A percentile compares a stretch with the other conserved stretches of the same genome.
phyloP scores from a whole-genome alignment of 2,329 filamentous ascomycete species.

The Ophiostoma ips region DNA sequence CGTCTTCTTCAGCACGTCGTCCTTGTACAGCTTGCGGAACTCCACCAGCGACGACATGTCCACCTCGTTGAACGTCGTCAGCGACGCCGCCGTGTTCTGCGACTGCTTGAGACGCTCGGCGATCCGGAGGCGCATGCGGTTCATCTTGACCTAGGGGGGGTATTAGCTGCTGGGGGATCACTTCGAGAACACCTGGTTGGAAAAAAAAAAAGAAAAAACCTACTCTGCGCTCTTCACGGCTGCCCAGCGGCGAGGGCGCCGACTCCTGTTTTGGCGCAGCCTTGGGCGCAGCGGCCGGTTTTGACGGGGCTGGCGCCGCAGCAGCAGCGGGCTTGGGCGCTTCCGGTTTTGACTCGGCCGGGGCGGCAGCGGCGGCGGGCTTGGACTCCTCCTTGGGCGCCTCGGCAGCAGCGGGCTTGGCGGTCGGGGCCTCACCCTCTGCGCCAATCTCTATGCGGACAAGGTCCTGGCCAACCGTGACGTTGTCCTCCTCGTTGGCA shows the following conservation, averaged over 20 bases:
- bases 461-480: slow-evolving; percentile 84
- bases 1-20: slow-evolving; percentile 88
- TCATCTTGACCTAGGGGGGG: slow-evolving; percentile 83
- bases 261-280: slow-evolving; percentile 17
- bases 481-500: slow-evolving; percentile 87
- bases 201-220: too few species aligned
- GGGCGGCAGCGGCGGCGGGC: background rate
- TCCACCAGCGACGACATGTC: slow-evolving; percentile 98
- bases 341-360: slow-evolving; percentile 11
- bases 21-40: slow-evolving; percentile 94
- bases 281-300: slow-evolving; percentile 19
- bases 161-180: background rate
- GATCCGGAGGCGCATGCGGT: slow-evolving; percentile 95
- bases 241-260: slow-evolving; percentile 39
- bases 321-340: slow-evolving; percentile 16
- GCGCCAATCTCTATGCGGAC: slow-evolving; percentile 73
- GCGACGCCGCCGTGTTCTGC: slow-evolving; percentile 91
- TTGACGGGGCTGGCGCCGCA: slow-evolving; percentile 11
- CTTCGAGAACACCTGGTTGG: background rate
- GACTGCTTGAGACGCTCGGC: slow-evolving; percentile 98
- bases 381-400: slow-evolving; percentile 16
- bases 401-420: slow-evolving; percentile 24
- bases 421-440: slow-evolving; percentile 26
- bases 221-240: slow-evolving; percentile 78
- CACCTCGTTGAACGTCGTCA: slow-evolving; percentile 98